Evolutionary conservation across 371 early-diverging fungal genomes (phyloP).

Genomic region (Blyttiomyces sp.): DNA sequence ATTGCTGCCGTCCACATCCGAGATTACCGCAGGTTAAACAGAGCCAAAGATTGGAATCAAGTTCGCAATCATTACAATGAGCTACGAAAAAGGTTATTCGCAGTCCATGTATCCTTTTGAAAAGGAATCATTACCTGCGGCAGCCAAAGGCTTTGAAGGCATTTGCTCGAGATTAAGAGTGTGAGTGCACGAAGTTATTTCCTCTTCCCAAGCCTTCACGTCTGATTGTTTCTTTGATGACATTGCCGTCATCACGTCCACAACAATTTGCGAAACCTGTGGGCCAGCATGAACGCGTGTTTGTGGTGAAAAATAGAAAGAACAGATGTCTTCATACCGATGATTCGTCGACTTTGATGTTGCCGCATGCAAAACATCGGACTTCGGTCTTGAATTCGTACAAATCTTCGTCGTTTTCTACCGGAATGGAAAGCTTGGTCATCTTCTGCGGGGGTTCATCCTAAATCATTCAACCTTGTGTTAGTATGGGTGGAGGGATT

Average conservation of each 20-base stretch:
- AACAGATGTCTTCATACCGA: not conserved
- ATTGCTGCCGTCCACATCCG: constrained; percentile 79
- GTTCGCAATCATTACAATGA: constrained; percentile 84
- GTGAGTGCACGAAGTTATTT: constrained; percentile 77
- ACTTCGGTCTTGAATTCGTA: constrained; percentile 65
- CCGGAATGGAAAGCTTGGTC: constrained; percentile 82
- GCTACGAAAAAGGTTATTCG: constrained; percentile 64
- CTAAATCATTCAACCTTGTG: not conserved
- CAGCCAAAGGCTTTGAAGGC: constrained; percentile 21
- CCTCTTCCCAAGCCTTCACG: constrained; percentile 90
- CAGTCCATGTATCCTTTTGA: not conserved
- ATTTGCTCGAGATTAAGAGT: constrained; percentile 67
- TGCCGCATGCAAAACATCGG: constrained; percentile 68
- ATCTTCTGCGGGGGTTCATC: constrained; percentile 77
- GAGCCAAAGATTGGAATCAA: constrained; percentile 70
- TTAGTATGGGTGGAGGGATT: not conserved
- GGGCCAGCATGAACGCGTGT: not conserved
- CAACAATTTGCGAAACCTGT: constrained; percentile 52
- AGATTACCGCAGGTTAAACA: constrained; percentile 63
- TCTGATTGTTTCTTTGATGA: constrained; percentile 84
- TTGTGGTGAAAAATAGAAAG: not conserved
- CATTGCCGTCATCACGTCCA: constrained; percentile 67
- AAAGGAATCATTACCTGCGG: constrained; percentile 13
- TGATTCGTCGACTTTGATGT: constrained; percentile 28
- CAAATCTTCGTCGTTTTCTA: constrained; percentile 59